These are phyloP conservation scores for Dunaliella primolecta DNA, from an alignment of 139 green algal genomes.

Conservation along the genomic window DNA sequence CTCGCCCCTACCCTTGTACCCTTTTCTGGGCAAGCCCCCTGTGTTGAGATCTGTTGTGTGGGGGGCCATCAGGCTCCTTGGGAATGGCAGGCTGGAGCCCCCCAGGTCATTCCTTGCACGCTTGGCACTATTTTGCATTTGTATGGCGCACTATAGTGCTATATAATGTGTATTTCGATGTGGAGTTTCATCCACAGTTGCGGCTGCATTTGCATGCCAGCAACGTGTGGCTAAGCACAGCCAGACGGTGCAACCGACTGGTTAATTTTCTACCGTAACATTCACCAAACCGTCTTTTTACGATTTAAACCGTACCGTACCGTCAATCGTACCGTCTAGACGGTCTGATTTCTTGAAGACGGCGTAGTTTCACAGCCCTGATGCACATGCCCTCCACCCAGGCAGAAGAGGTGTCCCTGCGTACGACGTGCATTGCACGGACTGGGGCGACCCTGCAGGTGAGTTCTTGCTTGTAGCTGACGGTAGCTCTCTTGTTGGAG, in stretches of 20 bases:
- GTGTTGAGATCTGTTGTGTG: no score
- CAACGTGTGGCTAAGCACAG: background rate
- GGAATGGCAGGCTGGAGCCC: no score
- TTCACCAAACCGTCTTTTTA: background rate
- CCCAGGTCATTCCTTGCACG: no score
- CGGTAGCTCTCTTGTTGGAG: background rate
- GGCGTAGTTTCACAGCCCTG: no score
- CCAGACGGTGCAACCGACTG: background rate
- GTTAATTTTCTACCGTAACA: background rate
- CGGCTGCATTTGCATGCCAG: no score
- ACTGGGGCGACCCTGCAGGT: constrained; percentile 43
- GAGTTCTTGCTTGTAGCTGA: background rate
- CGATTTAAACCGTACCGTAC: background rate
- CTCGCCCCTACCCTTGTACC: no score
- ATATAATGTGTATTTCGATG: no score
- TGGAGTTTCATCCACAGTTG: no score
- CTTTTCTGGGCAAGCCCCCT: no score
- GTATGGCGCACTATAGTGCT: no score
- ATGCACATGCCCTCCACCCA: background rate
- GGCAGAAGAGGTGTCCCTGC: background rate
- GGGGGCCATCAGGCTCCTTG: no score
- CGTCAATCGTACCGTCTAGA: background rate
- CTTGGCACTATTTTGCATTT: no score
- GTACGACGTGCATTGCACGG: constrained; percentile 51
- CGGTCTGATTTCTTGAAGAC: background rate